Percentiles rank a stretch among this genome's conserved stretches.
These are phyloP conservation scores for Candida stauntonica DNA, from an alignment of 805 yeast genomes.

Conservation along the genomic window DNA sequence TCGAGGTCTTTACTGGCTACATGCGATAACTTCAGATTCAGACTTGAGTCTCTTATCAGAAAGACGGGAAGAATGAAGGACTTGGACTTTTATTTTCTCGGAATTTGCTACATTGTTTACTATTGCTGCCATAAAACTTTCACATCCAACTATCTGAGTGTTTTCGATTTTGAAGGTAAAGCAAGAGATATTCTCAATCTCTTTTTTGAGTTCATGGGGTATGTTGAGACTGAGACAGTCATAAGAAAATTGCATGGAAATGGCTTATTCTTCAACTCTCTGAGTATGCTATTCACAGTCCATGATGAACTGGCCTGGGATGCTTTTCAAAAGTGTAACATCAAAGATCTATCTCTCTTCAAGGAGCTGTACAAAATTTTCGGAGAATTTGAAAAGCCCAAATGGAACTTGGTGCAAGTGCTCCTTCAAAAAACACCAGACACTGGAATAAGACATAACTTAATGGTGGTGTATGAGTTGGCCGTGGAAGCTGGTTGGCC, in stretches of 20 bases:
- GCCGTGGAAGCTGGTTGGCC: conserved; percentile 11
- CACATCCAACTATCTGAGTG: conserved; percentile 12
- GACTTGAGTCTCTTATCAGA: conserved; percentile 17
- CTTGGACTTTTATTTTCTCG: conserved; percentile 18
- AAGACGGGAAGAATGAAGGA: conserved; percentile 19
- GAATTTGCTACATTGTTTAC: conserved; percentile 20
- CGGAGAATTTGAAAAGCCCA: conserved; percentile 1
- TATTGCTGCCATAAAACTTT: conserved; percentile 11
- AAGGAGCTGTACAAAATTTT: conserved; percentile 11
- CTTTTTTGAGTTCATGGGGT: conserved; percentile 17
- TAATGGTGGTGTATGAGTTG: conserved; percentile 8
- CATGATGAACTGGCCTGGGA: conserved; percentile 15
- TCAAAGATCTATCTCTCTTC: conserved; percentile 16
- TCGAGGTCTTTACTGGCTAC: conserved; percentile 15
- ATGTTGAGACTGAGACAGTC: conserved; percentile 9
- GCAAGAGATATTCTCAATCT: conserved; percentile 8
- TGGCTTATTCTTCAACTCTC: conserved; percentile 17
- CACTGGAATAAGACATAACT: conserved; percentile 8
- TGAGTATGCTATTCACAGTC: conserved; percentile 15
- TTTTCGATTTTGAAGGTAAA: conserved; percentile 17
- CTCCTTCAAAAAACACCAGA: conserved; percentile 2
- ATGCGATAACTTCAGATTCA: conserved; percentile 20
- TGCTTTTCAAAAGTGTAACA: conserved; percentile 4
- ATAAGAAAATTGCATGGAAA: conserved; percentile 10
- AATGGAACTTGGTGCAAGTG: conserved; percentile 11